Evolutionary conservation across 495 filamentous ascomycete genomes (phyloP).

Genomic region (Daldinia grandis): DNA sequence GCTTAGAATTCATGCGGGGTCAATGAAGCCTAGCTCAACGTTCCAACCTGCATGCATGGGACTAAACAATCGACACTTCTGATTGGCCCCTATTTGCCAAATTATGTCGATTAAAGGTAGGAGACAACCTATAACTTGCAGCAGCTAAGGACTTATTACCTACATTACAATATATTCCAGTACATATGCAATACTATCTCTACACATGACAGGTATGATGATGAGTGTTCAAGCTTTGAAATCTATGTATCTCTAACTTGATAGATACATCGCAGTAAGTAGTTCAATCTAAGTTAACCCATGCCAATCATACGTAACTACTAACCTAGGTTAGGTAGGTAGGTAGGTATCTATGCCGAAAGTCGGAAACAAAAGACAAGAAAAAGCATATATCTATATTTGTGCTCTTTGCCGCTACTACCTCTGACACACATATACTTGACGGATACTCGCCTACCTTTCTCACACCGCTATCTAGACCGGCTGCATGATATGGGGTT

Average conservation of each 20-base stretch:
- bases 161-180: too few relatives aligned
- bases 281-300: not conserved
- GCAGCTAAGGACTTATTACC: constrained; percentile 2
- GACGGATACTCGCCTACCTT: not conserved
- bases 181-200: too few relatives aligned
- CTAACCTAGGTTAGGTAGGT: too few relatives aligned
- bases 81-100: constrained; percentile 21
- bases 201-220: not conserved
- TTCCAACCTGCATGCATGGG: constrained; percentile 28
- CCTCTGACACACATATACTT: not conserved
- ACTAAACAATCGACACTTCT: constrained; percentile 11
- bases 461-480: not conserved
- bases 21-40: not conserved
- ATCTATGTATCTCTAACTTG: not conserved
- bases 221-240: constrained; percentile 1
- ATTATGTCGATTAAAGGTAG: constrained; percentile 8
- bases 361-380: too few relatives aligned
- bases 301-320: not conserved
- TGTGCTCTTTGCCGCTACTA: not conserved
- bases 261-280: not conserved
- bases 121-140: constrained; percentile 12
- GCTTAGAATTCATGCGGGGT: constrained; percentile 13
- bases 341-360: too few relatives aligned
- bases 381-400: too few relatives aligned
- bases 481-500: not conserved